These are phyloP conservation scores for Periconia sp. DNA, from an alignment of 2,329 filamentous ascomycete species.

Conservation along the genomic window DNA sequence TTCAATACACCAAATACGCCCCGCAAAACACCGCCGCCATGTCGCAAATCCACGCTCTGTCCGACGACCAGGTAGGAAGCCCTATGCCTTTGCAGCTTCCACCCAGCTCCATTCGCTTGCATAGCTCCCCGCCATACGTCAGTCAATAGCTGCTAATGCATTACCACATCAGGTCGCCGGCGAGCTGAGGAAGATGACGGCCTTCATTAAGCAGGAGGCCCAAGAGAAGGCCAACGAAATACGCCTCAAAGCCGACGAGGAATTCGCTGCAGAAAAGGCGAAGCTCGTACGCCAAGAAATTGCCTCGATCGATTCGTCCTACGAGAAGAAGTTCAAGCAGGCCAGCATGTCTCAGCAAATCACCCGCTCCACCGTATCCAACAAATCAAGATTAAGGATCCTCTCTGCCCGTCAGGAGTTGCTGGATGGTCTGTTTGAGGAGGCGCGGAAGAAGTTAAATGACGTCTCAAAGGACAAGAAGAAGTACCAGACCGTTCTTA, in stretches of 20 bases:
- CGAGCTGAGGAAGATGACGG: slow-evolving; percentile 99
- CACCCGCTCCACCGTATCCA: slow-evolving; percentile 91
- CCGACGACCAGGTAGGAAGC: slow-evolving; percentile 84
- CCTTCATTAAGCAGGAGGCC: slow-evolving; percentile 99
- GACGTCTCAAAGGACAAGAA: slow-evolving; percentile 67
- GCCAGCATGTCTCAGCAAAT: slow-evolving; percentile 99
- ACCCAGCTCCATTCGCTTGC: slow-evolving; percentile 21
- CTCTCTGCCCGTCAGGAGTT: slow-evolving; percentile 86
- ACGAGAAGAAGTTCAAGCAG: slow-evolving; percentile 99
- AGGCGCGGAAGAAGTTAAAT: slow-evolving; percentile 71
- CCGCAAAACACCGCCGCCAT: slow-evolving; percentile 59
- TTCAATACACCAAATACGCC: slow-evolving; percentile 4
- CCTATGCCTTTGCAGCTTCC: slow-evolving; percentile 11
- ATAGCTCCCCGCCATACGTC: slow-evolving; percentile 21
- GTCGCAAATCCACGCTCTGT: slow-evolving; percentile 92
- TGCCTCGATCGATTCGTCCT: slow-evolving; percentile 83
- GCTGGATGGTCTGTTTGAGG: slow-evolving; percentile 85
- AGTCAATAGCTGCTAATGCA: slow-evolving; percentile 30
- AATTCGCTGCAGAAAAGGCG: slow-evolving; percentile 98
- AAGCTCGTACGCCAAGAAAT: slow-evolving; percentile 97
- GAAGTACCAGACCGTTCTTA: slow-evolving; percentile 76
- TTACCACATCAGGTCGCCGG: slow-evolving; percentile 72
- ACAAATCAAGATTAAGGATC: slow-evolving; percentile 91
- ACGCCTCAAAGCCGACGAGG: slow-evolving; percentile 96
- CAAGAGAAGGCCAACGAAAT: slow-evolving; percentile 97